A percentile compares a stretch with the other conserved stretches of the same genome.
These are phyloP conservation scores for California macrophylla DNA, from an alignment of 441 rosid species.

Conservation along the genomic window DNA sequence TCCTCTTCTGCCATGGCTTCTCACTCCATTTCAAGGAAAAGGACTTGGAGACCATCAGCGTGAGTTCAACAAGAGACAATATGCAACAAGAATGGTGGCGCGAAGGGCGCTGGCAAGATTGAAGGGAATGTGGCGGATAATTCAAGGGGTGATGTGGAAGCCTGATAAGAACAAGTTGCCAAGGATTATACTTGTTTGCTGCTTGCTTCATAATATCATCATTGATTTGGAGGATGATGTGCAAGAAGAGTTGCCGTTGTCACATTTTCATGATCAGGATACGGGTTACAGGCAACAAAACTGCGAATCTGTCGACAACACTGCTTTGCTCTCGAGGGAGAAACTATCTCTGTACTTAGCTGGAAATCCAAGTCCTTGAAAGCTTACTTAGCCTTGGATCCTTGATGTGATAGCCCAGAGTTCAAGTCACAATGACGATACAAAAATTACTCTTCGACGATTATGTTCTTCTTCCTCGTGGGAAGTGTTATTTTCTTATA, in stretches of 20 bases:
- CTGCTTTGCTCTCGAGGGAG: conserved; percentile 45
- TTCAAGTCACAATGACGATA: not conserved
- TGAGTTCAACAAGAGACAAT: conserved; percentile 58
- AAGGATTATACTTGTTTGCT: conserved; percentile 65
- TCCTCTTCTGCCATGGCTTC: conserved; percentile 69
- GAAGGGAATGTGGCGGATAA: conserved; percentile 82
- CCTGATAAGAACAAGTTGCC: conserved; percentile 74
- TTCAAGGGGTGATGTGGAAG: conserved; percentile 79
- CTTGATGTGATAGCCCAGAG: too few relatives aligned
- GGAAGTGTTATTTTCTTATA: not conserved
- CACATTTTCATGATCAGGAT: conserved; percentile 39
- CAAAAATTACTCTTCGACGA: too few relatives aligned
- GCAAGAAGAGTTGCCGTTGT: conserved; percentile 30
- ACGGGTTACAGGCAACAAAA: conserved; percentile 41
- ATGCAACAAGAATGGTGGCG: conserved; percentile 44
- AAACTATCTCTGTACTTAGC: conserved; percentile 41
- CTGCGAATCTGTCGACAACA: conserved; percentile 35
- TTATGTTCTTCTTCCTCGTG: not conserved
- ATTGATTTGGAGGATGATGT: conserved; percentile 58
- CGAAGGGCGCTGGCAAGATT: conserved; percentile 57
- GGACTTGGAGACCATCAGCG: conserved; percentile 34
- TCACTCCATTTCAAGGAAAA: conserved; percentile 57
- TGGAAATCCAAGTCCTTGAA: conserved; percentile 28
- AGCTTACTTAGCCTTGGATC: too few relatives aligned
- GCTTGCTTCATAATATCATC: conserved; percentile 75